Evolutionary conservation across 441 rosid species (phyloP).

Genomic region (Pelargonium citronellum): DNA sequence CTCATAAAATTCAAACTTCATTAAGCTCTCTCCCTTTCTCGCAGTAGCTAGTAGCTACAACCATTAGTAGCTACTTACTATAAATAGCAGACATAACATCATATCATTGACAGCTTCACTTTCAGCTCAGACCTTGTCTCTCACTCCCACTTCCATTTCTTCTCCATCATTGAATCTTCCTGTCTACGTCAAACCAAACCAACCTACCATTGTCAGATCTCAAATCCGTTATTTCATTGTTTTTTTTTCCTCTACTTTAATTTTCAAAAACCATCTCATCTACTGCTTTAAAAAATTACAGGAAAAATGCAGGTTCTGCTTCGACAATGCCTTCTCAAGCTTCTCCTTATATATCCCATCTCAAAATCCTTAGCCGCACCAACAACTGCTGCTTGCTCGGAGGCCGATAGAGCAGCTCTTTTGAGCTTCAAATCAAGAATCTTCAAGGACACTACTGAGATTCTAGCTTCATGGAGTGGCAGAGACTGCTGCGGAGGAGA

Average conservation of each 20-base stretch:
- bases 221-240: slow-evolving; percentile 14
- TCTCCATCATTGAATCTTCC: slow-evolving; percentile 57
- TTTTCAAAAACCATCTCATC: slow-evolving; percentile 7
- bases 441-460: slow-evolving; percentile 60
- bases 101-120: slow-evolving; percentile 24
- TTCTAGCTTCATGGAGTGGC: slow-evolving; percentile 69
- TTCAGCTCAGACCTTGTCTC: slow-evolving; percentile 28
- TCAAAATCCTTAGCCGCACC: slow-evolving; percentile 25
- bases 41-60: no score
- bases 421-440: slow-evolving; percentile 69
- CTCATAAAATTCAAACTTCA: neutral
- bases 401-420: slow-evolving; percentile 62
- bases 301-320: slow-evolving; percentile 52
- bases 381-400: slow-evolving; percentile 37
- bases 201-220: slow-evolving; percentile 37
- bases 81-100: slow-evolving; percentile 33
- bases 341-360: slow-evolving; percentile 35
- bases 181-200: slow-evolving; percentile 60
- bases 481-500: slow-evolving; percentile 70
- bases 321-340: slow-evolving; percentile 40
- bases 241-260: neutral
- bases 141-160: slow-evolving; percentile 16
- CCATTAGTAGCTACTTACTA: slow-evolving; percentile 25
- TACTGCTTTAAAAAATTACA: slow-evolving; percentile 20
- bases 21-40: neutral